Evolutionary conservation across 2,329 filamentous ascomycete species (phyloP).

Genomic region (Sporothrix humicola): DNA sequence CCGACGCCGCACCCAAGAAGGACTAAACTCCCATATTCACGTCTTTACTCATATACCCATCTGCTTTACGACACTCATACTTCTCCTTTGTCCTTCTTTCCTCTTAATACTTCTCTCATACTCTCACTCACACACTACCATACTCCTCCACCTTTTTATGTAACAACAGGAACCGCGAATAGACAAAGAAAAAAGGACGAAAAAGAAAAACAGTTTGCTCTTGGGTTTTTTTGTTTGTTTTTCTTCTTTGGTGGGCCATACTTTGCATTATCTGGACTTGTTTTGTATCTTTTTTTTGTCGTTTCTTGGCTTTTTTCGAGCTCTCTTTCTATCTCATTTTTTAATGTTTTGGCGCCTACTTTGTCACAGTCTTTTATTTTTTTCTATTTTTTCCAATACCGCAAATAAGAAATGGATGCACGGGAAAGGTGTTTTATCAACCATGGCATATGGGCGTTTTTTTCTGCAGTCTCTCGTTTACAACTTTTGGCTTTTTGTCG

Average conservation of each 20-base stretch:
- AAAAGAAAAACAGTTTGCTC: neutral
- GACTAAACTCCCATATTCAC: neutral
- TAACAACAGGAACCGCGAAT: conserved; percentile 10
- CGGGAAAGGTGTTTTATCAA: conserved; percentile 2
- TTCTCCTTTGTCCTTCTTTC: conserved; percentile 3
- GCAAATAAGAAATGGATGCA: conserved; percentile 7
- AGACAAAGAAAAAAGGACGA: neutral
- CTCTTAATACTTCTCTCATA: neutral
- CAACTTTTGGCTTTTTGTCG: neutral
- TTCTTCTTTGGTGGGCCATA: conserved; percentile 15
- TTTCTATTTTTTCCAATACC: neutral
- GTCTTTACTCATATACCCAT: neutral
- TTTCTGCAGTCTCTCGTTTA: too few species aligned
- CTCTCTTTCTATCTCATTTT: neutral
- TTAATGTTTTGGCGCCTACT: neutral
- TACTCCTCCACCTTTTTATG: neutral
- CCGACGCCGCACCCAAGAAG: conserved; percentile 21
- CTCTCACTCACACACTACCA: neutral
- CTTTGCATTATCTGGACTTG: conserved; percentile 21
- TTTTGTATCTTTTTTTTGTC: neutral
- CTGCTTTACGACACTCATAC: neutral
- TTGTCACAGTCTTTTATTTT: conserved; percentile 2
- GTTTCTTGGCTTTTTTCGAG: neutral
- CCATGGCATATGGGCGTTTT: conserved; percentile 14
- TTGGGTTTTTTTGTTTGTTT: neutral